Percentiles rank a stretch among this genome's conserved stretches.
Conservation (phyloP, 345 rosid species). For the Moricandia moricandioides region DNA sequence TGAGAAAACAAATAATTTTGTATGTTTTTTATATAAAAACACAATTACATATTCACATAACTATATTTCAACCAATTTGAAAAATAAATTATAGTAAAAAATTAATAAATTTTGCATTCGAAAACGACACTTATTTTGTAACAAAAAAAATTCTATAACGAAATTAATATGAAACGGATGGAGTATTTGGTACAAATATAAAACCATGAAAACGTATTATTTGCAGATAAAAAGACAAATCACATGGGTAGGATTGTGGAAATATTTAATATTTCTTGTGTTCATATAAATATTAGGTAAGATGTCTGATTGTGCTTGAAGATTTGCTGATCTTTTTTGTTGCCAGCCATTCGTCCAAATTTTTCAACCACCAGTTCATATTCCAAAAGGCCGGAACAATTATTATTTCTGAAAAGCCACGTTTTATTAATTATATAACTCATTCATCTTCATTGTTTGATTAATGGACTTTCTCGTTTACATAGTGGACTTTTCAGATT, state of each 20-base stretch:
- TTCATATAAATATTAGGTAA: not conserved
- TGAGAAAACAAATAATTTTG: too few species aligned
- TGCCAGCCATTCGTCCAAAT: not conserved
- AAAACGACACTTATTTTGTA: too few species aligned
- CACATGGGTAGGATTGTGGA: not conserved
- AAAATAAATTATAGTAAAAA: too few species aligned
- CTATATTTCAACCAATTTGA: too few species aligned
- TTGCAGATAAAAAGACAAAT: not conserved
- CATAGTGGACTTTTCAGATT: constrained; percentile 1
- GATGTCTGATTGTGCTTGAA: not conserved
- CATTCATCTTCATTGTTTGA: not conserved
- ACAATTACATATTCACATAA: too few species aligned
- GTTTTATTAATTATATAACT: not conserved
- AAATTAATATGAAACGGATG: too few species aligned
- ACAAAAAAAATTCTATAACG: too few species aligned
- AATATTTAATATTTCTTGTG: not conserved
- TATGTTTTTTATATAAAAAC: too few species aligned
- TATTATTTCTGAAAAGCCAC: not conserved
- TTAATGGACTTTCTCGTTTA: constrained; percentile 16
- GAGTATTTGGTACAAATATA: not conserved
- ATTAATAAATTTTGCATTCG: too few species aligned
- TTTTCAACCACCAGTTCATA: not conserved
- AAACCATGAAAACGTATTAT: not conserved
- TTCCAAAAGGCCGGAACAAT: not conserved
- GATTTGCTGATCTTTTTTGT: not conserved